phyloP scores from a whole-genome alignment of 305 asterid genomes.

The Fraxinus xanthoxyloides region DNA sequence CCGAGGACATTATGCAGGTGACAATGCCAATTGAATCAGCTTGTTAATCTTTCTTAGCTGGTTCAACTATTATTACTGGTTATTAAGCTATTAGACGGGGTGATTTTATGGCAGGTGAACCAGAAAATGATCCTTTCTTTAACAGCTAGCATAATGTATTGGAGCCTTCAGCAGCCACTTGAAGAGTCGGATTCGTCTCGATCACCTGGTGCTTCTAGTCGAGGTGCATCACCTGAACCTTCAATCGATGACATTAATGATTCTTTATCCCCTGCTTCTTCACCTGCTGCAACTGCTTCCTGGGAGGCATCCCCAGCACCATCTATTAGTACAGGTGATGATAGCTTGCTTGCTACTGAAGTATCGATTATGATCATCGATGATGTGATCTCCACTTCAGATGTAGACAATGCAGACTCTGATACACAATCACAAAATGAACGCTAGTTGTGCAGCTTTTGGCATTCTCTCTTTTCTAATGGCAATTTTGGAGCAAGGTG shows the following conservation, averaged over 20 bases:
- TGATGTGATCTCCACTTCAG: constrained; percentile 25
- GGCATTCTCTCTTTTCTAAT: neutral
- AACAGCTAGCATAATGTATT: constrained; percentile 86
- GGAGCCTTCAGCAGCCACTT: constrained; percentile 84
- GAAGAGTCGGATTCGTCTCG: constrained; percentile 54
- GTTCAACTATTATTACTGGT: neutral
- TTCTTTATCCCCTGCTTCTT: neutral
- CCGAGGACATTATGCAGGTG: constrained; percentile 95
- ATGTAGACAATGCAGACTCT: constrained; percentile 36
- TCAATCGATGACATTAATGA: constrained; percentile 24
- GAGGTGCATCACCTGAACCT: constrained; percentile 51
- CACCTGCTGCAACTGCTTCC: constrained; percentile 30
- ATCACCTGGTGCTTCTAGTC: constrained; percentile 41
- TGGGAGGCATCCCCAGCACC: constrained; percentile 39
- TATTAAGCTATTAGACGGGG: neutral
- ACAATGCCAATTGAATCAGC: constrained; percentile 20
- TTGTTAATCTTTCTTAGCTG: neutral
- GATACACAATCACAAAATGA: constrained; percentile 26
- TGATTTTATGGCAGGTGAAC: constrained; percentile 63
- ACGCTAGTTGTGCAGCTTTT: neutral
- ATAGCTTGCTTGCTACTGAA: constrained; percentile 40
- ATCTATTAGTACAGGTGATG: constrained; percentile 57
- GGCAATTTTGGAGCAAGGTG: neutral
- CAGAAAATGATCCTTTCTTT: constrained; percentile 96
- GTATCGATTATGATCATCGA: constrained; percentile 47